Base-by-base conservation (phyloP, 2,329 filamentous ascomycete species). In the Hymenoscyphus linearis region DNA sequence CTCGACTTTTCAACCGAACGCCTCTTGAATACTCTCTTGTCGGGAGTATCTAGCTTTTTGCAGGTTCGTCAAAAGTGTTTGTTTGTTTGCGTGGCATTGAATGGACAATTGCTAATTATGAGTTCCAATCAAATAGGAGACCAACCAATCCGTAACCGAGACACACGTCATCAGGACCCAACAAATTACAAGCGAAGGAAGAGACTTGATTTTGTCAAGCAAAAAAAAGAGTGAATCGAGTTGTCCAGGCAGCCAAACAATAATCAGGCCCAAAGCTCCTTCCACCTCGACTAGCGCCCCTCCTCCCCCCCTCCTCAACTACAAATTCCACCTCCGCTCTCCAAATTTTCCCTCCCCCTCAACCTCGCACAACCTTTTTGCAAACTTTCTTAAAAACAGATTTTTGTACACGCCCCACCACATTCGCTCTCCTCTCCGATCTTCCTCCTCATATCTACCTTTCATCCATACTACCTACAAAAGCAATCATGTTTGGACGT, bases 401-500 rank as follows among this genome's bases (percentile, higher is more conserved):
- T 47, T 18, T 47, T 53, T 53, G 50, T 31, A 53, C 18, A 13
- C 50, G 13, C 25, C 16, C 12, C 50, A 16, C 27, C 50, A 34
- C 50, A 31, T 25, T 40, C 13, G 53, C 13, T 16, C 14, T 47
- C 12, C 22, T 16, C 44, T 35, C 54, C 34, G 31, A 53, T 44
- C 34, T 34, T 52, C 25, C 25, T 57, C 22, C 5, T n/a, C 36
- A 31, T 14, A 56, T 40, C 53, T 37, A 58, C 52, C 25, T 47
- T 9, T n/a, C 40, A 47, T 47, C 14, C 16, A 22, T 47, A n/a
- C 40, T n/a, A 22, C 34, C 22, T 26, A 47, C 55, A 56, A 37
- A n/a, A 40, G 14, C 55, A 50, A 68, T 44, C 14, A 70, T 70
- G 69, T 67, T 68, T 57, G 64, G 65, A 34, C 64, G 67, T 56